Evolutionary conservation across 2,329 filamentous ascomycete genomes (phyloP).

Genomic region (Aspergillus sp.): DNA sequence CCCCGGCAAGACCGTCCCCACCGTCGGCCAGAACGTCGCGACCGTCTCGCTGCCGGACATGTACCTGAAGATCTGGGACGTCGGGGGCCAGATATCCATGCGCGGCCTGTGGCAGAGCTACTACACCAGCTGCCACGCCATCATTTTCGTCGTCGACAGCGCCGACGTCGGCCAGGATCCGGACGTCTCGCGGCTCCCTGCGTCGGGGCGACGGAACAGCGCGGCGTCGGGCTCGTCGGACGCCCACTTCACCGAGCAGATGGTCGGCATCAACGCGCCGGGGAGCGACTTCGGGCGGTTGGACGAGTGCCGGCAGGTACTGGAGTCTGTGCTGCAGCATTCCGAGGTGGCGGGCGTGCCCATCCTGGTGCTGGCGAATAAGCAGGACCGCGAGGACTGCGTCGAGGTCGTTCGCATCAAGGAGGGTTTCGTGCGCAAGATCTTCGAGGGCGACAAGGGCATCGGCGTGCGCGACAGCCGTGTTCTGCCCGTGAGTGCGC

Average conservation of each 20-base stretch:
- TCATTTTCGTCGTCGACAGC: slow-evolving; percentile 95
- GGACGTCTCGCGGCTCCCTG: slow-evolving; percentile 47
- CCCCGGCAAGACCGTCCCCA: slow-evolving; percentile 80
- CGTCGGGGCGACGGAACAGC: slow-evolving; percentile 17
- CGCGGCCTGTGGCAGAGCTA: slow-evolving; percentile 93
- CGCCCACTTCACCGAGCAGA: slow-evolving; percentile 21
- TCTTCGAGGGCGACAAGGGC: slow-evolving; percentile 90
- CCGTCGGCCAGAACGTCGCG: slow-evolving; percentile 92
- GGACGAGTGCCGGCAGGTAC: slow-evolving; percentile 78
- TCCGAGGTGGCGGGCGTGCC: slow-evolving; percentile 86
- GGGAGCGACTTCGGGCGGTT: slow-evolving; percentile 46
- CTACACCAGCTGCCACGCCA: slow-evolving; percentile 87
- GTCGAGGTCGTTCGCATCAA: slow-evolving; percentile 97
- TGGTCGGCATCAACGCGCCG: slow-evolving; percentile 26
- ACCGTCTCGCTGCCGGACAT: slow-evolving; percentile 85
- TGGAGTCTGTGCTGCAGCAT: slow-evolving; percentile 82
- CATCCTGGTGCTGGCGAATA: slow-evolving; percentile 86
- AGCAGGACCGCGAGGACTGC: slow-evolving; percentile 95
- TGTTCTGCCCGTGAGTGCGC: slow-evolving; percentile 82
- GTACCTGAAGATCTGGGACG: slow-evolving; percentile 98
- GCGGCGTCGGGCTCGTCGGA: slow-evolving; percentile 15
- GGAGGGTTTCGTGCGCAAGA: slow-evolving; percentile 87
- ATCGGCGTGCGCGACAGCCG: slow-evolving; percentile 77
- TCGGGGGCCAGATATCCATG: slow-evolving; percentile 83
- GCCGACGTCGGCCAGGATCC: slow-evolving; percentile 79